Evolutionary conservation across 169 alveolate genomes (phyloP).

Genomic region (Perkinsus olseni): DNA sequence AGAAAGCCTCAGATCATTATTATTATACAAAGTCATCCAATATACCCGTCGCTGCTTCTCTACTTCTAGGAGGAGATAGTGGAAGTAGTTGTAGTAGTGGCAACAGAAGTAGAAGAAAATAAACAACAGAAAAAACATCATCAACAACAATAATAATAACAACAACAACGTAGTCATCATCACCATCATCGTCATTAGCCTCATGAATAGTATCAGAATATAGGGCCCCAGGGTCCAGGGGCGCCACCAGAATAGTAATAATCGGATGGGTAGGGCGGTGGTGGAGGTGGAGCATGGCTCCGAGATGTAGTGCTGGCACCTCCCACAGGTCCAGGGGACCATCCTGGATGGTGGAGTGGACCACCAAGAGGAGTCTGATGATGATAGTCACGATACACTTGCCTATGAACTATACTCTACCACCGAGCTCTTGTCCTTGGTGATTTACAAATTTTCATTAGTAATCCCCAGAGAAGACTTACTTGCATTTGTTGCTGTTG

Average conservation of each 20-base stretch:
- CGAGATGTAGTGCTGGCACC: neutral
- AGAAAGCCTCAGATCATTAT: neutral
- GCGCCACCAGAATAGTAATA: neutral
- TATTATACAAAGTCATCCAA: too few relatives aligned
- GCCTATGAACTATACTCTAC: too few relatives aligned
- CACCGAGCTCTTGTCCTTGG: too few relatives aligned
- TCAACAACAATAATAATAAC: neutral
- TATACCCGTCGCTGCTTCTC: too few relatives aligned
- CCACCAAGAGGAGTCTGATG: neutral
- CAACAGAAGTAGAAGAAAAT: too few relatives aligned
- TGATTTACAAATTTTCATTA: too few relatives aligned
- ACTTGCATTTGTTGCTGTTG: neutral
- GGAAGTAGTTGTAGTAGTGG: too few relatives aligned
- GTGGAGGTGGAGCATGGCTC: neutral
- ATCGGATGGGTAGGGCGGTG: neutral
- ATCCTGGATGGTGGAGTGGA: neutral
- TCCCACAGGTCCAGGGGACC: neutral
- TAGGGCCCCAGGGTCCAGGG: neutral
- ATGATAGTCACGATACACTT: too few relatives aligned
- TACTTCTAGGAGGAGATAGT: too few relatives aligned
- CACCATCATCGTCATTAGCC: neutral
- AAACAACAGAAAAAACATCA: neutral
- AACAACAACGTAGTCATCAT: neutral
- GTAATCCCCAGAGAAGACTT: neutral
- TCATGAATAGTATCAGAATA: neutral